These are phyloP conservation scores for Lentinula boryana DNA, from an alignment of 768 basidiomycete genomes.

Conservation along the genomic window DNA sequence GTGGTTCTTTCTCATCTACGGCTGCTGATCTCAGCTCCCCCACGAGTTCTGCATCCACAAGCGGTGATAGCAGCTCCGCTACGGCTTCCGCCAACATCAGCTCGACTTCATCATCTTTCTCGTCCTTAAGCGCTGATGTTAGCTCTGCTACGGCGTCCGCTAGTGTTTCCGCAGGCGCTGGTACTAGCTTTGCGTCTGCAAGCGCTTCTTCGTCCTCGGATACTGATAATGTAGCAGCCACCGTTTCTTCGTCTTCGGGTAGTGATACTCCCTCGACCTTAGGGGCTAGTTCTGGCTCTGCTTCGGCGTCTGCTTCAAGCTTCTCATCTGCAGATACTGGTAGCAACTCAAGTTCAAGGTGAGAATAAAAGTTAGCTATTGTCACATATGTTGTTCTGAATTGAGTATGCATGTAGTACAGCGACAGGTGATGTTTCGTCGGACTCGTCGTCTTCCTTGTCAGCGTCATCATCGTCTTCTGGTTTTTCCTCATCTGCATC, in stretches of 20 bases:
- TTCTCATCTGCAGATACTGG: neutral
- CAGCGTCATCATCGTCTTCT: neutral
- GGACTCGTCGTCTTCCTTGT: neutral
- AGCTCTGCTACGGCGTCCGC: neutral
- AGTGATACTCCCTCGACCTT: neutral
- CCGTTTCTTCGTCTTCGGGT: neutral
- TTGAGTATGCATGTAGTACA: neutral
- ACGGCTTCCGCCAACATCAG: neutral
- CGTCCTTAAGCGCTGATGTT: neutral
- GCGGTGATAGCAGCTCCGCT: neutral
- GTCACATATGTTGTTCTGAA: neutral
- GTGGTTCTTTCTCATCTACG: neutral
- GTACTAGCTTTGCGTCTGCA: neutral
- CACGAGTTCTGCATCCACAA: neutral
- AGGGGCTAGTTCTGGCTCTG: neutral
- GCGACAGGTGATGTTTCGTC: neutral
- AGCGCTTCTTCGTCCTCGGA: neutral
- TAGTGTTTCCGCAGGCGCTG: neutral
- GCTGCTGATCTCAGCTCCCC: neutral
- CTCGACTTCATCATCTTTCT: neutral
- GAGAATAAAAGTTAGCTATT: neutral
- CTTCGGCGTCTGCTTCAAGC: neutral
- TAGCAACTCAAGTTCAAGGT: neutral
- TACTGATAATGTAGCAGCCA: neutral
- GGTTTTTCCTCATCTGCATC: neutral